Base-by-base conservation (phyloP, 2,329 filamentous ascomycete genomes). In the Fusarium heterosporum region DNA sequence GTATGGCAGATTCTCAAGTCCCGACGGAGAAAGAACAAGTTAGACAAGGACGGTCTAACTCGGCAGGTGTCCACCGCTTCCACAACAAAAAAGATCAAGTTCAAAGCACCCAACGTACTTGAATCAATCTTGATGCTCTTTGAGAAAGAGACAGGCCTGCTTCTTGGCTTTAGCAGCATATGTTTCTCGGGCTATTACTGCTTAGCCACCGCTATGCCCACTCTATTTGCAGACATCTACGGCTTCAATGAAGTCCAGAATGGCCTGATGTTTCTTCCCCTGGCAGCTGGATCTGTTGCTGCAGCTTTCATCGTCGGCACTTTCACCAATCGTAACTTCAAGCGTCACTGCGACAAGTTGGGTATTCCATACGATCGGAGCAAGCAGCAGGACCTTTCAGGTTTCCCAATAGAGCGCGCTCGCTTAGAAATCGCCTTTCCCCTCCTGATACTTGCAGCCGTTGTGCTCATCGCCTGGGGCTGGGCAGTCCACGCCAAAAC, bases 291-390 rank as follows among this genome's bases (percentile, higher is more conserved):
- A 2, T 84, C 83, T n/a, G 77, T 84, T 13, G 70, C 81, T 3
- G 79, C 84, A 0, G 82, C 82, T 1, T 66, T 80, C 10, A 70
- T 80, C 4, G 78, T 79, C 4, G 89, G 90, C 1, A 81, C 82
- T 3, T 67, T 87, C 2, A 83, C 92, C 34, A 90, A 93, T 74
- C 84, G 84, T 78, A 92, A 91, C 74, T 93, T 89, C 74, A 82
- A 84, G 2, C 85, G 89, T 2, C 83, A 90, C 58, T 89, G 89
- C 13, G 73, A 76, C 11, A 79, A 77, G 7, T 75, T 86, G 1
- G 85, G 85, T 11, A 77, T 90, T 11, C 72, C 80, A 0, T 81
- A 89, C 53, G 83, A 83, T 55, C 82, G 82, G 66, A 84, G 80
- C 46, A 83, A 84, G 11, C 84, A 84, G 64, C 78, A 80, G 30